Conservation (phyloP, 2,329 filamentous ascomycete species). For the Taxawa tesnikishii region DNA sequence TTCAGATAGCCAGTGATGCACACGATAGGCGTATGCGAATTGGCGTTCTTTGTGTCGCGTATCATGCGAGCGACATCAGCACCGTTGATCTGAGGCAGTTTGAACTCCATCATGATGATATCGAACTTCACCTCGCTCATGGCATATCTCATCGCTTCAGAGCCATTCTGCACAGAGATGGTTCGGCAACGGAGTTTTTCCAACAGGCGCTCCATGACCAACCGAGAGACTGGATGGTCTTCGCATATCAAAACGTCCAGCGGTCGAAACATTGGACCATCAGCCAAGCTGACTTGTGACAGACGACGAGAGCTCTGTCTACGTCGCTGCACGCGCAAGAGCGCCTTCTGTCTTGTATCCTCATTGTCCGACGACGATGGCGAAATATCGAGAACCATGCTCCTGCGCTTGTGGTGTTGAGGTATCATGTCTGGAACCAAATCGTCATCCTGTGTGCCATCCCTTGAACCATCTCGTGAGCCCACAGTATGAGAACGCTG, state of each 20-base stretch:
- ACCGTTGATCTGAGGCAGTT: constrained; percentile 86
- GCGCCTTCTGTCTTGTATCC: constrained; percentile 77
- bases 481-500: constrained; percentile 85
- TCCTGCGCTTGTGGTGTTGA: constrained; percentile 74
- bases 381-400: constrained; percentile 91
- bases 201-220: constrained; percentile 97
- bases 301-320: constrained; percentile 92
- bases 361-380: constrained; percentile 97
- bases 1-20: constrained; percentile 97
- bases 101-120: constrained; percentile 96
- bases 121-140: constrained; percentile 98
- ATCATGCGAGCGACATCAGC: constrained; percentile 97
- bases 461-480: too few relatives aligned
- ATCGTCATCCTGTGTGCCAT: constrained; percentile 82
- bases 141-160: constrained; percentile 84
- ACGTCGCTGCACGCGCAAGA: constrained; percentile 82
- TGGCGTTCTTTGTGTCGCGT: constrained; percentile 88
- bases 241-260: constrained; percentile 94
- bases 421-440: constrained; percentile 53
- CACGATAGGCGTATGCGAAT: constrained; percentile 88
- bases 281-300: constrained; percentile 78
- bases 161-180: constrained; percentile 79
- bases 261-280: constrained; percentile 76
- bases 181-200: constrained; percentile 93
- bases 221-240: constrained; percentile 88